phyloP scores from a whole-genome alignment of 2,329 filamentous ascomycete genomes.

The Ophiocordyceps camponoti-floridani region DNA sequence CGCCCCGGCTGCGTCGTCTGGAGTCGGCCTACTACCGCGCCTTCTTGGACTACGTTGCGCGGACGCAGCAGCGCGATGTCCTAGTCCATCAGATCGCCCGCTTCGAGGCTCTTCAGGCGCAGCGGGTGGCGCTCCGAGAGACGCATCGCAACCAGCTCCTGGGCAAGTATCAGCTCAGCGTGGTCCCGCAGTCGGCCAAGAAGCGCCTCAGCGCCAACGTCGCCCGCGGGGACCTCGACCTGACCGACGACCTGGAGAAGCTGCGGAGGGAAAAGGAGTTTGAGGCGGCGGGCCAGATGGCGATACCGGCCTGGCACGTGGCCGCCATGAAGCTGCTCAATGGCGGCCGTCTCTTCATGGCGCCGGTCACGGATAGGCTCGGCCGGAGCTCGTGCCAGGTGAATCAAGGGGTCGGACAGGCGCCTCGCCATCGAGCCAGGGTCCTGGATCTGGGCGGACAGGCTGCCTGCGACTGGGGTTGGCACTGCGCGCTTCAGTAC shows the following conservation, averaged over 20 bases:
- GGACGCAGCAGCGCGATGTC: slow-evolving; percentile 49
- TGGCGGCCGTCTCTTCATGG: slow-evolving; percentile 44
- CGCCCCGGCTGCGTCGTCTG: slow-evolving; percentile 32
- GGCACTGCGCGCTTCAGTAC: slow-evolving; percentile 77
- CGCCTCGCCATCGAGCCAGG: slow-evolving; percentile 34
- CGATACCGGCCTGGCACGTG: slow-evolving; percentile 41
- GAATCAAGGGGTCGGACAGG: slow-evolving; percentile 20
- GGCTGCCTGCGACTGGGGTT: slow-evolving; percentile 82
- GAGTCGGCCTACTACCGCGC: slow-evolving; percentile 79
- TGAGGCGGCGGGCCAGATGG: slow-evolving; percentile 60
- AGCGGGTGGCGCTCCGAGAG: slow-evolving; percentile 55
- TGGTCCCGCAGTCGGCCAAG: slow-evolving; percentile 49
- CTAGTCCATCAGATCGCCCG: slow-evolving; percentile 74
- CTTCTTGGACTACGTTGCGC: slow-evolving; percentile 57
- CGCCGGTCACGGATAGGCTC: slow-evolving; percentile 44
- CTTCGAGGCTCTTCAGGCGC: slow-evolving; percentile 75
- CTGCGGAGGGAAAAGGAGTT: slow-evolving; percentile 57
- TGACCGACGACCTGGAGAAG: slow-evolving; percentile 44
- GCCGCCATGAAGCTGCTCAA: slow-evolving; percentile 42
- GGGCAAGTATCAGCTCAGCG: slow-evolving; percentile 67
- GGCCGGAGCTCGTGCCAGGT: slow-evolving; percentile 33
- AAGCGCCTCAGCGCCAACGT: slow-evolving; percentile 57
- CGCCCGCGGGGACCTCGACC: slow-evolving; percentile 49
- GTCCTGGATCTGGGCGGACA: slow-evolving; percentile 81
- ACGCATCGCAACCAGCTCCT: slow-evolving; percentile 66